A percentile compares a stretch with the other conserved stretches of the same genome.
Evolutionary conservation across 495 filamentous ascomycete species (phyloP).

Genomic region (Chaetomium cochliodes): DNA sequence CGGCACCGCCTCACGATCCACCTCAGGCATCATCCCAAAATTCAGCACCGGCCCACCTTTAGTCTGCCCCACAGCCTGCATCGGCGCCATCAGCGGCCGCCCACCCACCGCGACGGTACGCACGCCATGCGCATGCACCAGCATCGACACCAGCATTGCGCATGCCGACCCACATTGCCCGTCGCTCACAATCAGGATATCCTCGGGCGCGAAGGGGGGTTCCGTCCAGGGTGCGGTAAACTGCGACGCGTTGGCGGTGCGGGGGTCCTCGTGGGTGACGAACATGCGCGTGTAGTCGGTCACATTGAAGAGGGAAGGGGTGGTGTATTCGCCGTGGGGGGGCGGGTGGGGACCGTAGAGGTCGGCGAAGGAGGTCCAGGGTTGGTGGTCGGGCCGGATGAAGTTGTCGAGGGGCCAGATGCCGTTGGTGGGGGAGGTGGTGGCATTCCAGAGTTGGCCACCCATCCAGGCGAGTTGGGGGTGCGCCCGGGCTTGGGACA

Average conservation of each 20-base stretch:
- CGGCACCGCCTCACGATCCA: background rate
- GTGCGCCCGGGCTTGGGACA: slow-evolving; percentile 23
- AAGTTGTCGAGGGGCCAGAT: background rate
- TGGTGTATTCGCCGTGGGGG: slow-evolving; percentile 11
- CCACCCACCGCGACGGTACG: slow-evolving; percentile 63
- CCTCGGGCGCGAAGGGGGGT: slow-evolving; percentile 33
- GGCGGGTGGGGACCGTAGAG: slow-evolving; percentile 10
- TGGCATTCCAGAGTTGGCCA: background rate
- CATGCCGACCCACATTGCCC: slow-evolving; percentile 66
- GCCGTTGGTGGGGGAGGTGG: too few species aligned
- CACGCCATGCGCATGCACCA: slow-evolving; percentile 56
- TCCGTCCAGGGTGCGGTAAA: background rate
- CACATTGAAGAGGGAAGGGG: background rate
- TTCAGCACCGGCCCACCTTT: slow-evolving; percentile 47
- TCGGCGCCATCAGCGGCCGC: slow-evolving; percentile 53
- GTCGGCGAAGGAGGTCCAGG: slow-evolving; percentile 11
- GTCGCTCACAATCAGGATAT: slow-evolving; percentile 54
- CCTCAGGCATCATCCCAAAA: background rate
- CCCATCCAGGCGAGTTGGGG: slow-evolving; percentile 19
- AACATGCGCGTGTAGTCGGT: background rate
- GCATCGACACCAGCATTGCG: slow-evolving; percentile 57
- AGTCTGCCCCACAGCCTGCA: slow-evolving; percentile 62
- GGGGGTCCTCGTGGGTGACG: background rate
- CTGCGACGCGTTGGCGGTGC: background rate
- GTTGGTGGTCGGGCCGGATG: background rate